A percentile compares a stretch with the other conserved stretches of the same genome.
Conservation (phyloP, 805 yeast genomes). For the Lachancea fermentati region DNA sequence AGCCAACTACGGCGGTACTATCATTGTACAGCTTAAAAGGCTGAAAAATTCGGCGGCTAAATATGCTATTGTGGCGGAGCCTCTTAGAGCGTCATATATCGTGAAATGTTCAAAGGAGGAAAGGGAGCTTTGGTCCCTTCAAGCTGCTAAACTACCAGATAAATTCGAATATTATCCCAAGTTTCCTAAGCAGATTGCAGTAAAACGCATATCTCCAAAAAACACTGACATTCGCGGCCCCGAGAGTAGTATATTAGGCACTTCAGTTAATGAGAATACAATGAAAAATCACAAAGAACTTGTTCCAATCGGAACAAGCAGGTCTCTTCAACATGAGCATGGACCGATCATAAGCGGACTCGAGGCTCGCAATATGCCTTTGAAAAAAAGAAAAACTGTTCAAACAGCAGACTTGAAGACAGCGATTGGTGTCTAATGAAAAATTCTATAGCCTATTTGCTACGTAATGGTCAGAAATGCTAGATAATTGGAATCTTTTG, state of each 20-base stretch:
- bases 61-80: conserved; percentile 29
- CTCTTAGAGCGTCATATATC: conserved; percentile 25
- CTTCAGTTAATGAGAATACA: too few species aligned
- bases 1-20: conserved; percentile 20
- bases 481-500: too few species aligned
- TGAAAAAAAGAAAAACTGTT: not conserved
- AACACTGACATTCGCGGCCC: too few species aligned
- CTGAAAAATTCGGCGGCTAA: conserved; percentile 6
- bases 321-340: too few species aligned
- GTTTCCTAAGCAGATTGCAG: conserved; percentile 14
- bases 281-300: too few species aligned
- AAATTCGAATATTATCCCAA: conserved; percentile 12
- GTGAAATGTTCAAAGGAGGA: conserved; percentile 20
- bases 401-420: not conserved
- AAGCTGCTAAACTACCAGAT: conserved; percentile 3
- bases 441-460: too few species aligned
- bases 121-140: conserved; percentile 15
- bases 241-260: too few species aligned
- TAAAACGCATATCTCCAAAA: too few species aligned
- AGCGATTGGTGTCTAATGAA: not conserved
- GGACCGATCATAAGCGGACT: not conserved
- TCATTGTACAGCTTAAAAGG: conserved; percentile 18
- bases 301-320: too few species aligned
- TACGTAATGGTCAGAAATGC: too few species aligned
- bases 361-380: not conserved